Evolutionary conservation across 176 grass and related monocot genomes (phyloP), one percentile per base, ranked within the genome.

Genomic region (Triticum monococcum): DNA sequence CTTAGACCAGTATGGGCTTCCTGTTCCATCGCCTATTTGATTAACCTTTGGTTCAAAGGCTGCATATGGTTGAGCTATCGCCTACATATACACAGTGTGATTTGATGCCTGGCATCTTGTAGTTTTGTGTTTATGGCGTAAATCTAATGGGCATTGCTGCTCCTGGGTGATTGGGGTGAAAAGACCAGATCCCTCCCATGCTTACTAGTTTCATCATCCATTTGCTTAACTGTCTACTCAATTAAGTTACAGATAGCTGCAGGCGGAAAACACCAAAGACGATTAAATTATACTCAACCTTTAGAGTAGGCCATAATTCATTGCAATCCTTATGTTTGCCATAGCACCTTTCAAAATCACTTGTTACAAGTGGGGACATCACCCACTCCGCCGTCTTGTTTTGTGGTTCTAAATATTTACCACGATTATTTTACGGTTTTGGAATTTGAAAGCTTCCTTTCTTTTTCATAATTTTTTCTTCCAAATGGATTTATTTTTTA

Each of bases 111-210:
- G 20, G 23, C 30, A 75, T 48, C 60, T 67, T 84, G 17, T 20
- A 6, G 18, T 63, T 36, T 46, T 74, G 54, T 74, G 12, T 61
- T 9, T 61, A 43, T 72, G 52, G 8, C 7, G 8, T 69, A 77
- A 35, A 30, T 79, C 2, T 70, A 46, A 62, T 83, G 68, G 20
- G 61, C 18, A 26, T 66, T 85, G 43, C 28, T 30, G 6, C n/a
- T 86, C 65, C 57, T 75, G 14, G 43, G 24, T 33, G 9, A 52
- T 56, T 23, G 52, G 74, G 66, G 17, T 68, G 78, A 84, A 87
- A 70, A 8, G 13, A 45, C 20, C 32, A 79, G 46, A 56, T 23
- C 64, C 22, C 12, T 70, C 20, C 14, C 43, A 46, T 3, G 23
- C 26, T 23, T 79, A 20, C 54, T 73, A 32, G 1, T 22, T 74